Evolutionary conservation across 176 grass and related monocot species (phyloP).

Genomic region (Thinopyrum elongatum): DNA sequence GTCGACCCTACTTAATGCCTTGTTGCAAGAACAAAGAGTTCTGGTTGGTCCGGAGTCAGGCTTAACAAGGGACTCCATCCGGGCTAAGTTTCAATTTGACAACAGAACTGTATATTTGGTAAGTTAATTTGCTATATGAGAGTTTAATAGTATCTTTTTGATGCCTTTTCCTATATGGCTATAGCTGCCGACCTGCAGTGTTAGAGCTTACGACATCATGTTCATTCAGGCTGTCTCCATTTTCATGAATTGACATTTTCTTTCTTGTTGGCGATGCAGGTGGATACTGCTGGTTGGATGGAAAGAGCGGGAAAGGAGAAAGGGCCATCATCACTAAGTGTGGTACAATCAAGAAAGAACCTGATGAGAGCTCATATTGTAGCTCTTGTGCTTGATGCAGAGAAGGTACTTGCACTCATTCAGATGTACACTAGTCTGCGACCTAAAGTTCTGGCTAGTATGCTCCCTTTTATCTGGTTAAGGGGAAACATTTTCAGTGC

Average conservation of each 20-base stretch:
- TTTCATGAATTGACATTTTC: not conserved
- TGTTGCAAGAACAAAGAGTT: constrained; percentile 96
- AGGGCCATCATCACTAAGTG: constrained; percentile 79
- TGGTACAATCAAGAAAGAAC: constrained; percentile 96
- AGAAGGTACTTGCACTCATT: constrained; percentile 58
- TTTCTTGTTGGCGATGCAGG: constrained; percentile 49
- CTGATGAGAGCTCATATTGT: constrained; percentile 97
- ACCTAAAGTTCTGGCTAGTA: constrained; percentile 8
- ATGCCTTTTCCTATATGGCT: not conserved
- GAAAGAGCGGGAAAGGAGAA: constrained; percentile 93
- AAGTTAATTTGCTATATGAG: constrained; percentile 33
- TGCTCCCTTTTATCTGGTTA: constrained; percentile 8
- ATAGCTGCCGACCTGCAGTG: not conserved
- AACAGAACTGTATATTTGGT: constrained; percentile 89
- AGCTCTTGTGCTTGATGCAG: constrained; percentile 91
- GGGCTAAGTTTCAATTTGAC: constrained; percentile 85
- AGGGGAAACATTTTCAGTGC: not conserved
- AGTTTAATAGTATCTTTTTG: not conserved
- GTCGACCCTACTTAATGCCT: constrained; percentile 86
- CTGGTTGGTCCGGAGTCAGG: constrained; percentile 94
- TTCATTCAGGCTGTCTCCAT: constrained; percentile 9
- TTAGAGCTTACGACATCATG: not conserved
- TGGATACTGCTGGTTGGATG: constrained; percentile 96
- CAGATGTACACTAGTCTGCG: not conserved
- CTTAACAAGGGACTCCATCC: constrained; percentile 93